Conservation (phyloP, 2,329 filamentous ascomycete genomes). For the Cryphonectria nitschkei region DNA sequence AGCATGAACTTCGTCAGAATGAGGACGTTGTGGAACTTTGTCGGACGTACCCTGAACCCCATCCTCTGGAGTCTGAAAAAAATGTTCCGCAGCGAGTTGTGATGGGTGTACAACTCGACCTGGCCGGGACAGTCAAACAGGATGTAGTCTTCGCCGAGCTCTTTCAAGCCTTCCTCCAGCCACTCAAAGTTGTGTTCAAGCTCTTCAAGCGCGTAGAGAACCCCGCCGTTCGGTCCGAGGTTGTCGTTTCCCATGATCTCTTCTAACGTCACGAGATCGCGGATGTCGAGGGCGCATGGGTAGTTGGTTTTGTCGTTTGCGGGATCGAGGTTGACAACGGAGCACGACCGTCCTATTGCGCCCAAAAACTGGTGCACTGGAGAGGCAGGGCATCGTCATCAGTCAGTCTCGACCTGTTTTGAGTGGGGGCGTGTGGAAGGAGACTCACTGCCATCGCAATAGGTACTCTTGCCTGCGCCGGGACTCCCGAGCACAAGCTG, state of each 20-base stretch:
- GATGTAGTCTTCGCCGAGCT: constrained; percentile 86
- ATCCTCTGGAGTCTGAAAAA: constrained; percentile 89
- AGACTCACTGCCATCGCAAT: constrained; percentile 85
- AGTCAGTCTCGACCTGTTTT: constrained; percentile 15
- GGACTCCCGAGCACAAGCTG: constrained; percentile 93
- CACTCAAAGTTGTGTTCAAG: constrained; percentile 93
- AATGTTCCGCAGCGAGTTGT: constrained; percentile 87
- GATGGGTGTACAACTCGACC: constrained; percentile 96
- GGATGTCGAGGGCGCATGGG: constrained; percentile 86
- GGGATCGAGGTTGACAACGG: constrained; percentile 93
- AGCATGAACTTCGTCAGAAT: constrained; percentile 2
- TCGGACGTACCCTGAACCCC: constrained; percentile 79
- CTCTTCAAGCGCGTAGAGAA: constrained; percentile 93
- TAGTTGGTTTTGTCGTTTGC: constrained; percentile 94
- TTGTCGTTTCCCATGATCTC: constrained; percentile 93
- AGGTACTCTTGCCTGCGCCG: constrained; percentile 94
- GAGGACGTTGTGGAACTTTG: not conserved
- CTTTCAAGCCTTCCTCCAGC: constrained; percentile 79
- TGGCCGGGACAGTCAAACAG: constrained; percentile 97
- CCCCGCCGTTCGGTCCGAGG: constrained; percentile 88
- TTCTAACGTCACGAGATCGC: constrained; percentile 85
- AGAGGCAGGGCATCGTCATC: not conserved
- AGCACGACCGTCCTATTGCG: constrained; percentile 92
- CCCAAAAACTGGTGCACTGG: constrained; percentile 94
- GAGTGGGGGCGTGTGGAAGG: not conserved